A percentile compares a stretch with the other conserved stretches of the same genome.
Evolutionary conservation across 2,329 filamentous ascomycete genomes (phyloP).

Genomic region (Alternaria infectoria): DNA sequence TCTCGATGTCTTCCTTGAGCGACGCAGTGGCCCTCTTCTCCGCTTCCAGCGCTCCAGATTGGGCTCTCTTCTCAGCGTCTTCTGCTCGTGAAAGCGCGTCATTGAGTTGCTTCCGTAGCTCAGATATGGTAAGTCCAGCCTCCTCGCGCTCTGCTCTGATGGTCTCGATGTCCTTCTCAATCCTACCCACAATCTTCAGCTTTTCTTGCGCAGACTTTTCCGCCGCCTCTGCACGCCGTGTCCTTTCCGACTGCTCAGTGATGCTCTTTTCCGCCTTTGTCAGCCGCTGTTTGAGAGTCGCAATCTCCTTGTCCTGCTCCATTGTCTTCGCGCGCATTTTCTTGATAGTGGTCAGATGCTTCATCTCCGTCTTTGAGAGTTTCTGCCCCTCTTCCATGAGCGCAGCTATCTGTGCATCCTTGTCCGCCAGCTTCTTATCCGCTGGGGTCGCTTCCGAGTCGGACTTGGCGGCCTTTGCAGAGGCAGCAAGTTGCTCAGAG

Average conservation of each 20-base stretch:
- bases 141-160: slow-evolving; percentile 68
- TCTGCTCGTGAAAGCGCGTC: slow-evolving; percentile 71
- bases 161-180: slow-evolving; percentile 64
- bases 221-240: slow-evolving; percentile 65
- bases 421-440: slow-evolving; percentile 84
- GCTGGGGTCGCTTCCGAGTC: slow-evolving; percentile 38
- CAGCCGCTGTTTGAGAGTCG: slow-evolving; percentile 64
- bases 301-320: slow-evolving; percentile 60
- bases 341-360: slow-evolving; percentile 81
- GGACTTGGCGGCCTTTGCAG: slow-evolving; percentile 71
- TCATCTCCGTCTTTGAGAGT: slow-evolving; percentile 84
- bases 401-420: slow-evolving; percentile 86
- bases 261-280: slow-evolving; percentile 70
- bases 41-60: slow-evolving; percentile 70
- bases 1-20: slow-evolving; percentile 69
- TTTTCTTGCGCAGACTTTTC: slow-evolving; percentile 64
- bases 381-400: slow-evolving; percentile 93
- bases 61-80: slow-evolving; percentile 68
- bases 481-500: slow-evolving; percentile 77
- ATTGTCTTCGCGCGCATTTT: slow-evolving; percentile 66
- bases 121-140: slow-evolving; percentile 69
- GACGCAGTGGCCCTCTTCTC: slow-evolving; percentile 65
- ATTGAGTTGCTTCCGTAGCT: slow-evolving; percentile 72
- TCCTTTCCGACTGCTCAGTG: slow-evolving; percentile 66
- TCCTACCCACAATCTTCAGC: slow-evolving; percentile 57